Percentiles rank a stretch among this genome's conserved stretches.
These are phyloP conservation scores for Halteria grandinella DNA, from an alignment of 73 alveolate species.

Conservation along the genomic window DNA sequence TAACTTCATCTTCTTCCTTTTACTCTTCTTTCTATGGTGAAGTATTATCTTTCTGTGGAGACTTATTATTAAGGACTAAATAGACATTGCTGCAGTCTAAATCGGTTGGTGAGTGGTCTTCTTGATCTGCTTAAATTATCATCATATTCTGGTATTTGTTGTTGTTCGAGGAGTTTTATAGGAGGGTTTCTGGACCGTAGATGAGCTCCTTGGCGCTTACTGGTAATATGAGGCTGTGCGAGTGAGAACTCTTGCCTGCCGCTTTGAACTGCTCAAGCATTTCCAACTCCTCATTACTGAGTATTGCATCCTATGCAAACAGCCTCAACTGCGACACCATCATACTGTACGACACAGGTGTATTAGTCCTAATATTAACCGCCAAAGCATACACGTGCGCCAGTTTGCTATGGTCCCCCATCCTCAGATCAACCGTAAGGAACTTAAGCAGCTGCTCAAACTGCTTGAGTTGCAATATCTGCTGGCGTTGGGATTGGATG, in stretches of 20 bases:
- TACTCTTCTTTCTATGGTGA: too few species aligned
- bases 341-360: conserved; percentile 56
- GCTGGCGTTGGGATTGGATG: conserved; percentile 9
- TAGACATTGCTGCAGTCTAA: too few species aligned
- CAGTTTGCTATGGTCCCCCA: conserved; percentile 15
- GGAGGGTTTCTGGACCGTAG: too few species aligned
- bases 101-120: too few species aligned
- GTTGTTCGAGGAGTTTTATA: too few species aligned
- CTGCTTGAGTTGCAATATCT: conserved; percentile 5
- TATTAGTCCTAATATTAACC: conserved; percentile 44
- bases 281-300: conserved; percentile 55
- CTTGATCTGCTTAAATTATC: too few species aligned
- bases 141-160: too few species aligned
- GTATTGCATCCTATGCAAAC: conserved; percentile 45
- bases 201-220: too few species aligned
- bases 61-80: too few species aligned
- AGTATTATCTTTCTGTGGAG: too few species aligned
- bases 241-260: background rate
- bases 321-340: conserved; percentile 45
- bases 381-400: conserved; percentile 36
- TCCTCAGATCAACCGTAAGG: conserved; percentile 26
- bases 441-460: conserved; percentile 48
- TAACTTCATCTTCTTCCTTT: too few species aligned
- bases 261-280: conserved; percentile 25
- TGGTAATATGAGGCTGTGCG: background rate